Conservation (phyloP, 2,329 filamentous ascomycete genomes). For the Colletotrichum sp. region DNA sequence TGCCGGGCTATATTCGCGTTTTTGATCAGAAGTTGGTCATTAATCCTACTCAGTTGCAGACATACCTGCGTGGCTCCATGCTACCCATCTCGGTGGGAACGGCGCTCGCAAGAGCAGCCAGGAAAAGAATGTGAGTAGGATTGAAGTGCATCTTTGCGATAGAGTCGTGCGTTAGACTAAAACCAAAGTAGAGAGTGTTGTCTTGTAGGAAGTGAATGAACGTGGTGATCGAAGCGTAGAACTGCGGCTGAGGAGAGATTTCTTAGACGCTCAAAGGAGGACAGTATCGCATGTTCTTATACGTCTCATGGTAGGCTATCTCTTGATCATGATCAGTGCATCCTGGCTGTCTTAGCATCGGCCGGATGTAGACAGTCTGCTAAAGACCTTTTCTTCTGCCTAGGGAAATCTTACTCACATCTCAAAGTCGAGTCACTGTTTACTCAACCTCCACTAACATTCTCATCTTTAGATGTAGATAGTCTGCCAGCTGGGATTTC, state of each 20-base stretch:
- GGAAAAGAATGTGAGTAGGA: background rate
- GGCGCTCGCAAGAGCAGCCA: background rate
- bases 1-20: background rate
- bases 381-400: background rate
- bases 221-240: background rate
- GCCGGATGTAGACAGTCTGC: background rate
- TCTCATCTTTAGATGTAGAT: background rate
- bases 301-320: background rate
- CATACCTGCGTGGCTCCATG: background rate
- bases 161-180: background rate
- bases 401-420: background rate
- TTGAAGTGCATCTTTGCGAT: background rate
- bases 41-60: background rate
- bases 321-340: background rate
- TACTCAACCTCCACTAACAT: background rate
- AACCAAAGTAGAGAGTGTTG: background rate
- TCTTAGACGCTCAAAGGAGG: background rate
- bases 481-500: background rate
- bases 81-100: background rate
- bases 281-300: background rate
- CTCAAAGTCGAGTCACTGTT: background rate
- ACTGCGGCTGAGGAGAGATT: background rate
- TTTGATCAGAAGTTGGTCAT: background rate
- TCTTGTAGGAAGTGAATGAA: background rate
- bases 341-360: background rate